Evolutionary conservation across 1,139 yeast genomes (phyloP).

Genomic region (Blastobotrys petasosporus): DNA sequence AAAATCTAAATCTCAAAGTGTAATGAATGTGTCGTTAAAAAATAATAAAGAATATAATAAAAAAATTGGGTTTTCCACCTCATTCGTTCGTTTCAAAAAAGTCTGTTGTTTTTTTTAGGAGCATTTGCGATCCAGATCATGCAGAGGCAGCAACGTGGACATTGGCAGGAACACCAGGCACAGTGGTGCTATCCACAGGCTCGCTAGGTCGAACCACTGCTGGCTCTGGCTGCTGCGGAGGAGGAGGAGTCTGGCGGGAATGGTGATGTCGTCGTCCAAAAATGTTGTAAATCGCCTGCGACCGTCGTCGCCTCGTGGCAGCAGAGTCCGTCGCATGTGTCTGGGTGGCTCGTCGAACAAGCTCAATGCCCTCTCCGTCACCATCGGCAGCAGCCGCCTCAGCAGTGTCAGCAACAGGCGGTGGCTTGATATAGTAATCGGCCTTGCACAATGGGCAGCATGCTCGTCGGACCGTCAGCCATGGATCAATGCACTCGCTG

Average conservation of each 20-base stretch:
- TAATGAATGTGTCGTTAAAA: neutral
- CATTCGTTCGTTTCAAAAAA: no score
- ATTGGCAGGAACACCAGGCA: neutral
- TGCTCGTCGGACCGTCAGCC: conserved; percentile 71
- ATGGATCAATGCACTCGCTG: conserved; percentile 72
- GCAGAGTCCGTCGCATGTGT: conserved; percentile 4
- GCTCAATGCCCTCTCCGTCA: conserved; percentile 4
- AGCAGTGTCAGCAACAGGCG: conserved; percentile 19
- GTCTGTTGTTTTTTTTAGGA: neutral
- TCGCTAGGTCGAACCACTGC: neutral
- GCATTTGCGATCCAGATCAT: no score
- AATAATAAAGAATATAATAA: neutral
- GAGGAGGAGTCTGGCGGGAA: no score
- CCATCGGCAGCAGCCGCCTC: neutral
- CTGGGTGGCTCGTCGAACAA: conserved; percentile 1
- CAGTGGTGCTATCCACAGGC: neutral
- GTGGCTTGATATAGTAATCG: conserved; percentile 30
- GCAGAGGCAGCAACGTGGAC: no score
- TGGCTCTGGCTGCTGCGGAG: neutral
- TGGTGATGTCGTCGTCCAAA: conserved; percentile 10
- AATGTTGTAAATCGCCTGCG: conserved; percentile 12
- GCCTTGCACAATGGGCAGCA: conserved; percentile 80
- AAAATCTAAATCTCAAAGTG: neutral
- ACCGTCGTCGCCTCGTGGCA: conserved; percentile 11
- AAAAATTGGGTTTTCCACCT: no score